Percentiles rank a stretch among this genome's conserved stretches.
Conservation (phyloP, 768 basidiomycete species). For the Scleroderma bovista region DNA sequence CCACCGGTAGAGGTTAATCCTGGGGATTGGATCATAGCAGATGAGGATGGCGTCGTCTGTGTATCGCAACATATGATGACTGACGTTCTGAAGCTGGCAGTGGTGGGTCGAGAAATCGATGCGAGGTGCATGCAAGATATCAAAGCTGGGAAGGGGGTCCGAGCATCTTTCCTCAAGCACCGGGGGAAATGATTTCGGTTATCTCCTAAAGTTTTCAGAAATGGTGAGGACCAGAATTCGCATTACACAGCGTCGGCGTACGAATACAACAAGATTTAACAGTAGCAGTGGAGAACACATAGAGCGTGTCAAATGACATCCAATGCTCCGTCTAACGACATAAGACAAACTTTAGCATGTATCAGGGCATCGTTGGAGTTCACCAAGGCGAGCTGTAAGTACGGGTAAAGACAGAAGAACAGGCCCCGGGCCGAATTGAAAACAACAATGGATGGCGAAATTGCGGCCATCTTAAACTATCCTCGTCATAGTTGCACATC, state of each 20-base stretch:
- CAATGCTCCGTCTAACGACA: too few species aligned
- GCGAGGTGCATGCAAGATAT: constrained; percentile 71
- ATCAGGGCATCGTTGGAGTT: too few species aligned
- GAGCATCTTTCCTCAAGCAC: constrained; percentile 73
- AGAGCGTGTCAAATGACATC: too few species aligned
- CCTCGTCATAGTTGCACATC: too few species aligned
- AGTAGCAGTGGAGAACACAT: too few species aligned
- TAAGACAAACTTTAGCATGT: too few species aligned
- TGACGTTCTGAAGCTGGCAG: constrained; percentile 55
- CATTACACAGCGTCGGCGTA: not conserved
- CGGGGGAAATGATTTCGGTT: constrained; percentile 47
- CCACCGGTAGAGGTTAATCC: constrained; percentile 56
- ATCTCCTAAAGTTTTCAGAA: too few species aligned
- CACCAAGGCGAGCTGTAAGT: too few species aligned
- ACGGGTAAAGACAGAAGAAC: constrained; percentile 53
- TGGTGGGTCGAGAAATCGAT: constrained; percentile 58
- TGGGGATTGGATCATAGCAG: constrained; percentile 81
- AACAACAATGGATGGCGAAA: constrained; percentile 56
- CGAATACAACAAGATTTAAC: too few species aligned
- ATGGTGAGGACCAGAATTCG: too few species aligned
- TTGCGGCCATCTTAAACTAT: constrained; percentile 38
- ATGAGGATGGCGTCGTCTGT: constrained; percentile 86
- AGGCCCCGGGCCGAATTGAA: constrained; percentile 55
- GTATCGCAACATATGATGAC: constrained; percentile 52
- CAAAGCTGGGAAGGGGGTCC: constrained; percentile 63